phyloP scores from a whole-genome alignment of 2,329 filamentous ascomycete genomes.

The Corynespora cassiicola region DNA sequence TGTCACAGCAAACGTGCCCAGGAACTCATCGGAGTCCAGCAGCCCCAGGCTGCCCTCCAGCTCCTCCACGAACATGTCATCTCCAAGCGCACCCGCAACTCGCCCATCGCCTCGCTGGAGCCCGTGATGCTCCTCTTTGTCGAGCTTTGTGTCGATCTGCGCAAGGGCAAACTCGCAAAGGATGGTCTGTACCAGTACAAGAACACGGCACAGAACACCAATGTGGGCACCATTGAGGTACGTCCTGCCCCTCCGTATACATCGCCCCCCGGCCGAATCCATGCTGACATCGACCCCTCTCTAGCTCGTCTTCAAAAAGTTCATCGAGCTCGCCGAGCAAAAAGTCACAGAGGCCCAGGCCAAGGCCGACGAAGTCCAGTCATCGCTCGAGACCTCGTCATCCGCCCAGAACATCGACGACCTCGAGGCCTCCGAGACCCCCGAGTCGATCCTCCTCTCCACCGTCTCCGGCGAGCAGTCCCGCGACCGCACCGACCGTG shows the following conservation, averaged over 20 bases:
- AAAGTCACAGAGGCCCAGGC: slow-evolving; percentile 96
- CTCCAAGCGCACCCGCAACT: slow-evolving; percentile 96
- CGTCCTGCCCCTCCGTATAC: too few relatives aligned
- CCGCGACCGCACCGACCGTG: slow-evolving; percentile 93
- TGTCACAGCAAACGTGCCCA: slow-evolving; percentile 75
- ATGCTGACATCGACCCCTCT: slow-evolving; percentile 9
- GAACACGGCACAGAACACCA: slow-evolving; percentile 99
- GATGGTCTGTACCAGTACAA: slow-evolving; percentile 99
- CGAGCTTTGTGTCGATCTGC: slow-evolving; percentile 93
- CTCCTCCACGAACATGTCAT: slow-evolving; percentile 99
- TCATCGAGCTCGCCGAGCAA: slow-evolving; percentile 94
- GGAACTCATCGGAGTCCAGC: slow-evolving; percentile 97
- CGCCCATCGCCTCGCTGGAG: slow-evolving; percentile 93
- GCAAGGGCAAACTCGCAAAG: slow-evolving; percentile 98
- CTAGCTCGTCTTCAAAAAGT: slow-evolving; percentile 86
- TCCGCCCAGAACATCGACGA: slow-evolving; percentile 84
- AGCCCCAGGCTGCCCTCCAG: slow-evolving; percentile 88
- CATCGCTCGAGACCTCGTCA: slow-evolving; percentile 77
- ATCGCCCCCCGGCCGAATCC: too few relatives aligned
- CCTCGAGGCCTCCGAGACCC: slow-evolving; percentile 95
- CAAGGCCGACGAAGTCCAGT: slow-evolving; percentile 95
- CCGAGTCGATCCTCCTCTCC: slow-evolving; percentile 95
- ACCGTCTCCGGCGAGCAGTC: slow-evolving; percentile 98
- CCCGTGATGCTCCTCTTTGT: slow-evolving; percentile 98
- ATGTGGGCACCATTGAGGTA: slow-evolving; percentile 96